Evolutionary conservation across 805 yeast species (phyloP).

Genomic region (Wickerhamiella lipophila): DNA sequence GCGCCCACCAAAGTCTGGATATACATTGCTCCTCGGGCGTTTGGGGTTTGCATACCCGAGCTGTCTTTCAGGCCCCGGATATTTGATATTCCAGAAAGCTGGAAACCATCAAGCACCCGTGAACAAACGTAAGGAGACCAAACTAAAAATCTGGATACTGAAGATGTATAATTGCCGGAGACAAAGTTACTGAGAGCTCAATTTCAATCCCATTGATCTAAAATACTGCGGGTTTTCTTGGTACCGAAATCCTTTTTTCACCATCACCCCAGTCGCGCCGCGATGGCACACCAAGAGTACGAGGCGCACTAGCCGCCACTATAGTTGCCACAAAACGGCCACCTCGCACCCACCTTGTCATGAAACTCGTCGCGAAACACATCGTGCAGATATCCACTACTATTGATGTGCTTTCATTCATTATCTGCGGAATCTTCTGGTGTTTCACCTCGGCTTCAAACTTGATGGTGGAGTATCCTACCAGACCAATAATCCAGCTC

Average conservation of each 20-base stretch:
- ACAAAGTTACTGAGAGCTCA: too few species aligned
- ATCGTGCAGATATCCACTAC: slow-evolving; percentile 5
- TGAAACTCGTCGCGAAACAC: slow-evolving; percentile 3
- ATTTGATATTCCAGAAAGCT: slow-evolving; percentile 11
- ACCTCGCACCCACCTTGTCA: background rate
- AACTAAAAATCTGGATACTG: too few species aligned
- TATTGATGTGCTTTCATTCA: background rate
- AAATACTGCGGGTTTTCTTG: too few species aligned
- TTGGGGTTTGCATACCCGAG: slow-evolving; percentile 9
- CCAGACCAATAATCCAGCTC: slow-evolving; percentile 68
- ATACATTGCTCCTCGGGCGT: slow-evolving; percentile 7
- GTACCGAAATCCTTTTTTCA: too few species aligned
- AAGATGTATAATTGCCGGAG: too few species aligned
- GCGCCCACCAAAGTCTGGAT: slow-evolving; percentile 7
- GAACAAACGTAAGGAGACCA: too few species aligned
- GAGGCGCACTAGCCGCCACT: background rate
- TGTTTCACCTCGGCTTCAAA: slow-evolving; percentile 59
- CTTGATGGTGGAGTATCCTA: slow-evolving; percentile 73
- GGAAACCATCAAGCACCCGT: slow-evolving; percentile 8
- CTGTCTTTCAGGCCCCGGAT: background rate
- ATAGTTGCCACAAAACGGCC: too few species aligned
- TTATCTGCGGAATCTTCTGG: slow-evolving; percentile 13
- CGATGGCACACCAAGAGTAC: too few species aligned
- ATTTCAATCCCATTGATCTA: too few species aligned
- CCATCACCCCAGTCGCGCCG: too few species aligned